These are phyloP conservation scores for Vishniacozyma victoriae DNA, from an alignment of 768 basidiomycete genomes.

Conservation along the genomic window DNA sequence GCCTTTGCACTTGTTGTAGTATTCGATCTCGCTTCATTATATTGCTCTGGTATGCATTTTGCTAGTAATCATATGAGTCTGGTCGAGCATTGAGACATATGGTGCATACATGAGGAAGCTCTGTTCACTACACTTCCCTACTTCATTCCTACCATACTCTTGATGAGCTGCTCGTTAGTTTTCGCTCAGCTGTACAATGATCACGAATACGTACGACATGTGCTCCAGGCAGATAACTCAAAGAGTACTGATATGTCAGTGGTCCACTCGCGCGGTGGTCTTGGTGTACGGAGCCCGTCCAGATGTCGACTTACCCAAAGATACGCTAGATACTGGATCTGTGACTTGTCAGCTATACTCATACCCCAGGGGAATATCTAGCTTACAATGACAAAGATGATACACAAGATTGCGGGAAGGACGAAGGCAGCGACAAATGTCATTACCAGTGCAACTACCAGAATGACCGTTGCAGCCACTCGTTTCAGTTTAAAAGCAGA, in stretches of 20 bases:
- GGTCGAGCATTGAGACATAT: too few relatives aligned
- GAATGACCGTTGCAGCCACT: constrained; percentile 68
- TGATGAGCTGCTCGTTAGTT: background rate
- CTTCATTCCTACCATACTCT: background rate
- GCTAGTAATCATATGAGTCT: too few relatives aligned
- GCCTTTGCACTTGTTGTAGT: too few relatives aligned
- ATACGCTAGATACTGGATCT: background rate
- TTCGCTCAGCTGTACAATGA: background rate
- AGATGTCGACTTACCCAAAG: background rate
- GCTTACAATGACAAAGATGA: constrained; percentile 68
- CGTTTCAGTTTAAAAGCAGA: constrained; percentile 94
- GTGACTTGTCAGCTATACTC: background rate
- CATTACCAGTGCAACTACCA: constrained; percentile 71
- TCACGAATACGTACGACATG: background rate
- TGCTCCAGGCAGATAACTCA: background rate
- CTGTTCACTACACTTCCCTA: too few relatives aligned
- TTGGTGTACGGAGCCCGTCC: background rate
- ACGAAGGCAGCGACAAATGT: constrained; percentile 85
- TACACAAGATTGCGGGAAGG: constrained; percentile 38
- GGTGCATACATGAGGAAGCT: too few relatives aligned
- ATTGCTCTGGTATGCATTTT: too few relatives aligned
- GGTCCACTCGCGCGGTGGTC: background rate
- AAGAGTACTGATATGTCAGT: background rate
- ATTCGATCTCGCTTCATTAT: too few relatives aligned
- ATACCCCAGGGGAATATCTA: background rate